These are phyloP conservation scores for Carpinus viminea DNA, from an alignment of 306 rosid species.

Conservation along the genomic window DNA sequence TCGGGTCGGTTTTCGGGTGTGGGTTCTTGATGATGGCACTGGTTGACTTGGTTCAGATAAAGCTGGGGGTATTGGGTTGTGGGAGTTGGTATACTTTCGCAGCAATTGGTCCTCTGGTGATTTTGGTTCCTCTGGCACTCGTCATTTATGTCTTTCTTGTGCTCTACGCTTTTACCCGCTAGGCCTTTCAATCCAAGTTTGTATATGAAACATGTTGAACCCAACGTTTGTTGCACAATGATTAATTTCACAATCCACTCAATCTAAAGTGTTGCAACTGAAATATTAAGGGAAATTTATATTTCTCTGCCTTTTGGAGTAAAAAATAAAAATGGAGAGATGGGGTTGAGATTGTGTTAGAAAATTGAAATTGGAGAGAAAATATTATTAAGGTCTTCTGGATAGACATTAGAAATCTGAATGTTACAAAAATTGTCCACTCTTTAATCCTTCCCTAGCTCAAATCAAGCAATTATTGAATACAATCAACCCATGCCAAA, in stretches of 20 bases:
- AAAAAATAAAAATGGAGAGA: no score
- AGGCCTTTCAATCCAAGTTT: slow-evolving; percentile 3
- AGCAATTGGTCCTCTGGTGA: slow-evolving; percentile 67
- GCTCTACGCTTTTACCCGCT: slow-evolving; percentile 68
- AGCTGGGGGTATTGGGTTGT: slow-evolving; percentile 71
- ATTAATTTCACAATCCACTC: no score
- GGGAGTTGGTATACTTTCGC: slow-evolving; percentile 55
- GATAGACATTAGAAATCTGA: not conserved
- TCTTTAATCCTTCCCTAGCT: not conserved
- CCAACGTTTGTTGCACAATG: no score
- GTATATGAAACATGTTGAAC: not conserved
- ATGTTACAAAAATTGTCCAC: slow-evolving; percentile 4
- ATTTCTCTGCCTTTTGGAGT: no score
- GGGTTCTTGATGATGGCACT: slow-evolving; percentile 83
- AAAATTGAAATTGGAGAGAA: not conserved
- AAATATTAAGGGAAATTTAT: no score
- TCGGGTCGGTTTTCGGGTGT: slow-evolving; percentile 76
- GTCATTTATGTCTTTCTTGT: slow-evolving; percentile 61
- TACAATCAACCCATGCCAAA: not conserved
- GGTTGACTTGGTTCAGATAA: slow-evolving; percentile 76
- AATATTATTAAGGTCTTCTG: not conserved
- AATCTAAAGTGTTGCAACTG: no score
- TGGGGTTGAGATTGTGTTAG: no score
- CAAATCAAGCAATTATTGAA: not conserved
- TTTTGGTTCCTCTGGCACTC: slow-evolving; percentile 72